phyloP scores from a whole-genome alignment of 352 stramenopile genomes.

The Globisporangium megalacanthum region DNA sequence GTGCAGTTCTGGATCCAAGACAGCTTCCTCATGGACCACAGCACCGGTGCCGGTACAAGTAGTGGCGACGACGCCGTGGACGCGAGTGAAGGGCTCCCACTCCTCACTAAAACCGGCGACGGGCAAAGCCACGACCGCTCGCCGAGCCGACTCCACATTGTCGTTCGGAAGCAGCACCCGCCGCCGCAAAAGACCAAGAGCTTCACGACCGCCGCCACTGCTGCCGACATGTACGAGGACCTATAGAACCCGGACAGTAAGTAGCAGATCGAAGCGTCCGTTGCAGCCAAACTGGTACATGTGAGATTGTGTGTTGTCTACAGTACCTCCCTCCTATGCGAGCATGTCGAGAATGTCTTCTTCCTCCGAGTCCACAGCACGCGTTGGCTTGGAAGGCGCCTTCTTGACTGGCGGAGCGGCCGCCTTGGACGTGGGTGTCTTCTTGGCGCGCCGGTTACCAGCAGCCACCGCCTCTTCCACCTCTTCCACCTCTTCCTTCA shows the following conservation, averaged over 20 bases:
- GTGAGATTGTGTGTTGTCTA: no score
- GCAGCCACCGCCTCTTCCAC: no score
- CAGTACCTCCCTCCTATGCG: background rate
- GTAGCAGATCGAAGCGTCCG: background rate
- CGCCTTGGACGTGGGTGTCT: no score
- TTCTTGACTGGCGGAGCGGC: no score
- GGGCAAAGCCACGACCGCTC: no score
- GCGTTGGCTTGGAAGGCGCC: background rate
- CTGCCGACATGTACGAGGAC: slow-evolving; percentile 60
- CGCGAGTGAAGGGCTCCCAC: slow-evolving; percentile 24
- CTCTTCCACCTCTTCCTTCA: no score
- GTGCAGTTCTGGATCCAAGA: slow-evolving; percentile 85
- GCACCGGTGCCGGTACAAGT: background rate
- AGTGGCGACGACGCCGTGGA: slow-evolving; percentile 11
- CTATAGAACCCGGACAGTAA: slow-evolving; percentile 22
- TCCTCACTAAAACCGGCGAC: slow-evolving; percentile 11
- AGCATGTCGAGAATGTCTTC: slow-evolving; percentile 60
- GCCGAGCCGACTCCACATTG: slow-evolving; percentile 3
- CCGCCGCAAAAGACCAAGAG: slow-evolving; percentile 27
- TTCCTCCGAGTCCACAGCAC: slow-evolving; percentile 30
- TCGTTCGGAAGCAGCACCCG: background rate
- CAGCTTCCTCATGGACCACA: slow-evolving; percentile 67
- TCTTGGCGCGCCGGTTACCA: no score
- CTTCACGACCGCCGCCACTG: slow-evolving; percentile 39
- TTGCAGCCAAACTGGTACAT: no score